These are phyloP conservation scores for Pisolithus albus DNA, from an alignment of 768 basidiomycete species.

Conservation along the genomic window DNA sequence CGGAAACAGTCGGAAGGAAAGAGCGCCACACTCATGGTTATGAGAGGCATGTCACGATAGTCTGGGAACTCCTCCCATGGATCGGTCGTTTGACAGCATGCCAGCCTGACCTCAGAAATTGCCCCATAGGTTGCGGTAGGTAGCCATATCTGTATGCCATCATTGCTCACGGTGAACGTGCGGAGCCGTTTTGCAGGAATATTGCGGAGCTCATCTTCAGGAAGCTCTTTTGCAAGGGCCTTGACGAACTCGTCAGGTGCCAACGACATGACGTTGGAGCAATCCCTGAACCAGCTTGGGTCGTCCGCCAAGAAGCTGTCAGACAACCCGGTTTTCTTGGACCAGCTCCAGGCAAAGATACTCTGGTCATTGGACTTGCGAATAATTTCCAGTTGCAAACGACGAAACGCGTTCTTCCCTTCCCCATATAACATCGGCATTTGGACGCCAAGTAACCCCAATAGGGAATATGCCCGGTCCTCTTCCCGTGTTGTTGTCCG, in stretches of 20 bases:
- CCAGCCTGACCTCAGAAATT: not conserved
- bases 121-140: not conserved
- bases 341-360: conserved; percentile 5
- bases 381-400: conserved; percentile 11
- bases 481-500: conserved; percentile 11
- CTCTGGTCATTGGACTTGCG: conserved; percentile 5
- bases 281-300: not conserved
- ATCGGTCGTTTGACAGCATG: not conserved
- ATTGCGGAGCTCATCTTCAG: not conserved
- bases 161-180: not conserved
- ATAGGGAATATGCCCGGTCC: conserved; percentile 5
- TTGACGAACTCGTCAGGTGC: not conserved
- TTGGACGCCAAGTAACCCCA: too few species aligned
- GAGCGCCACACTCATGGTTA: not conserved
- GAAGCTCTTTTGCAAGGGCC: not conserved
- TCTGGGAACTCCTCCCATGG: too few species aligned
- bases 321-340: not conserved
- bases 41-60: not conserved
- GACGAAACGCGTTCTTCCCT: conserved; percentile 11
- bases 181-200: not conserved
- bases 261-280: not conserved
- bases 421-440: not conserved
- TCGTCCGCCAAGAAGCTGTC: not conserved
- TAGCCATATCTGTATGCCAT: not conserved
- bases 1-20: not conserved